Conservation (phyloP, 306 rosid genomes). For the Cucumis melo region DNA sequence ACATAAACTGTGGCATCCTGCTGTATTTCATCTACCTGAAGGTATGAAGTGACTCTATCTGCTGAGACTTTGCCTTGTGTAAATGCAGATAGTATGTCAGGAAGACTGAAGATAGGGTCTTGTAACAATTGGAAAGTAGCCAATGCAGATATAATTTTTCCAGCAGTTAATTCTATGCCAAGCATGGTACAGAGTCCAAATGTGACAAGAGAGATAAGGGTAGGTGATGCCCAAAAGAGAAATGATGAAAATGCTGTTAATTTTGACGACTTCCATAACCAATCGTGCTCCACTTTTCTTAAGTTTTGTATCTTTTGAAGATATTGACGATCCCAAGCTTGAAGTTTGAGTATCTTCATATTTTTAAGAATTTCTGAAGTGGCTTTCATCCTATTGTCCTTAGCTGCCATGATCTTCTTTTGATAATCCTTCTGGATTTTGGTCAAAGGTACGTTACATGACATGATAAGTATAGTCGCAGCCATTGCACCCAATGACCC, state of each 20-base stretch:
- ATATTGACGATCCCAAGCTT: slow-evolving; percentile 81
- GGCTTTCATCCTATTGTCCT: slow-evolving; percentile 81
- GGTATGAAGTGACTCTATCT: slow-evolving; percentile 67
- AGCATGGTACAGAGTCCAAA: slow-evolving; percentile 56
- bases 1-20: slow-evolving; percentile 42
- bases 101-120: slow-evolving; percentile 76
- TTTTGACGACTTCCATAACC: slow-evolving; percentile 58
- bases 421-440: slow-evolving; percentile 64
- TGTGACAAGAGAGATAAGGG: slow-evolving; percentile 71
- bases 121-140: slow-evolving; percentile 89
- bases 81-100: slow-evolving; percentile 60
- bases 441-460: slow-evolving; percentile 66
- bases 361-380: slow-evolving; percentile 71
- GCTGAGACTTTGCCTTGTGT: slow-evolving; percentile 88
- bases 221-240: slow-evolving; percentile 88
- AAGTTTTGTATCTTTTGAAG: slow-evolving; percentile 41
- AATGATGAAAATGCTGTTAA: slow-evolving; percentile 38
- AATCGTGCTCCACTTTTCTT: slow-evolving; percentile 42
- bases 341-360: slow-evolving; percentile 79
- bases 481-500: slow-evolving; percentile 65
- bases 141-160: slow-evolving; percentile 67
- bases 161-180: slow-evolving; percentile 87
- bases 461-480: slow-evolving; percentile 55
- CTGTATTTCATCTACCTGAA: slow-evolving; percentile 69
- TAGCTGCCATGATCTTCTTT: slow-evolving; percentile 74